Evolutionary conservation across 2,329 filamentous ascomycete species (phyloP).

Genomic region (Apiospora saccharicola): DNA sequence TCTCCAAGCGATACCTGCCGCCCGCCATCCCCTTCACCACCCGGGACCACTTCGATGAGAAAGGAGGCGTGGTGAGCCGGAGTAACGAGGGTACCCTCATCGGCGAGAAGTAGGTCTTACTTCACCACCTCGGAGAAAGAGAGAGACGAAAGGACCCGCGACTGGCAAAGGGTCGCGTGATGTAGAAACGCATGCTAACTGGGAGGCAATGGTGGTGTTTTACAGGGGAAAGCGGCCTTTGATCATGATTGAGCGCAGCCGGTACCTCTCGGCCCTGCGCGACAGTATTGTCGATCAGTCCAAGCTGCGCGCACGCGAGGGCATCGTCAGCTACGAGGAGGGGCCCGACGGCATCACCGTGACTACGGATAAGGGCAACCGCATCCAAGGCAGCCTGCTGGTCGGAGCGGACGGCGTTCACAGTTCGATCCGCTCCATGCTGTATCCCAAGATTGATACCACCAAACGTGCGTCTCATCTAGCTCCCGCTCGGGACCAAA

Average conservation of each 20-base stretch:
- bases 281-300: background rate
- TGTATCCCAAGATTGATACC: background rate
- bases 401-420: constrained; percentile 52
- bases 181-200: background rate
- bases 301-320: constrained; percentile 4
- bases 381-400: constrained; percentile 43
- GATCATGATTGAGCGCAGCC: constrained; percentile 14
- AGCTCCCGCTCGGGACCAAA: background rate
- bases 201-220: background rate
- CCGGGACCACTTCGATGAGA: constrained; percentile 3
- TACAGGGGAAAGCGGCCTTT: background rate
- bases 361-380: constrained; percentile 40
- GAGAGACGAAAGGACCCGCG: background rate
- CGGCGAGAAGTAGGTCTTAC: background rate
- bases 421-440: constrained; percentile 44
- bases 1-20: constrained; percentile 25
- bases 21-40: background rate
- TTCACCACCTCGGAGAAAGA: background rate
- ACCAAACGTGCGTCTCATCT: background rate
- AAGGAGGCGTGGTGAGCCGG: background rate
- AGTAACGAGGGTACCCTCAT: background rate
- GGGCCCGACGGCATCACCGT: constrained; percentile 37
- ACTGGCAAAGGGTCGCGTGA: background rate
- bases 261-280: background rate
- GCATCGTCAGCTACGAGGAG: constrained; percentile 5